Conservation (phyloP, 2,329 filamentous ascomycete species). For the Hysterium pulicare region DNA sequence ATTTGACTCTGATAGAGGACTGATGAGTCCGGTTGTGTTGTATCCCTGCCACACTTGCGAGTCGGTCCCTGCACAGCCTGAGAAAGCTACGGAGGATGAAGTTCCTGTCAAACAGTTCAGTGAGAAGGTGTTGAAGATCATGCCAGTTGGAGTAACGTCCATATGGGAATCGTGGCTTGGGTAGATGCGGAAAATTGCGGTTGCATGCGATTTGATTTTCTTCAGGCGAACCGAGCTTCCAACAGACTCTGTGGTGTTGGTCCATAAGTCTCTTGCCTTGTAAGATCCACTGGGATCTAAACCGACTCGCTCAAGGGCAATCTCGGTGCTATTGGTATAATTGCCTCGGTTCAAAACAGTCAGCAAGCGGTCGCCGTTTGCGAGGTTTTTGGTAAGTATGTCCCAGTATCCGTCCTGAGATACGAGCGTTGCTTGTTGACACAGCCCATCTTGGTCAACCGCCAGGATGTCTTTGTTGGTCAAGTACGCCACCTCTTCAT, state of each 20-base stretch:
- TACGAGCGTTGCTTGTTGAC: constrained; percentile 48
- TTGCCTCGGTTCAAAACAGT: constrained; percentile 46
- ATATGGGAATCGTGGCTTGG: constrained; percentile 9
- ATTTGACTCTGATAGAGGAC: constrained; percentile 34
- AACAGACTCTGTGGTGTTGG: constrained; percentile 26
- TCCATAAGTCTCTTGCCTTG: constrained; percentile 45
- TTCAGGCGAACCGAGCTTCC: constrained; percentile 19
- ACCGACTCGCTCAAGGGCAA: constrained; percentile 39
- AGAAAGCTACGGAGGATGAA: constrained; percentile 28
- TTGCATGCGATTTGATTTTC: constrained; percentile 38
- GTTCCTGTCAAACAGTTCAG: constrained; percentile 42
- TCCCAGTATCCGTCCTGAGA: constrained; percentile 45
- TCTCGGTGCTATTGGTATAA: constrained; percentile 20
- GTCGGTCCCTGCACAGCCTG: constrained; percentile 37
- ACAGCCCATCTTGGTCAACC: constrained; percentile 43
- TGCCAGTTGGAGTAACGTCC: constrained; percentile 42
- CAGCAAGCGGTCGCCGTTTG: constrained; percentile 48
- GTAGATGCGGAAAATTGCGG: constrained; percentile 44
- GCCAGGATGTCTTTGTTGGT: constrained; percentile 42
- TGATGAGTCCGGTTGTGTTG: constrained; percentile 32
- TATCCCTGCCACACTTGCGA: constrained; percentile 44
- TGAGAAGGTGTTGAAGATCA: constrained; percentile 50
- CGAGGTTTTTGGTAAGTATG: constrained; percentile 46
- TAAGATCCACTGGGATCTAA: constrained; percentile 29
- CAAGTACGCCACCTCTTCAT: constrained; percentile 16